Conservation (phyloP, 2,329 filamentous ascomycete species). For the Clonostachys rosea region DNA sequence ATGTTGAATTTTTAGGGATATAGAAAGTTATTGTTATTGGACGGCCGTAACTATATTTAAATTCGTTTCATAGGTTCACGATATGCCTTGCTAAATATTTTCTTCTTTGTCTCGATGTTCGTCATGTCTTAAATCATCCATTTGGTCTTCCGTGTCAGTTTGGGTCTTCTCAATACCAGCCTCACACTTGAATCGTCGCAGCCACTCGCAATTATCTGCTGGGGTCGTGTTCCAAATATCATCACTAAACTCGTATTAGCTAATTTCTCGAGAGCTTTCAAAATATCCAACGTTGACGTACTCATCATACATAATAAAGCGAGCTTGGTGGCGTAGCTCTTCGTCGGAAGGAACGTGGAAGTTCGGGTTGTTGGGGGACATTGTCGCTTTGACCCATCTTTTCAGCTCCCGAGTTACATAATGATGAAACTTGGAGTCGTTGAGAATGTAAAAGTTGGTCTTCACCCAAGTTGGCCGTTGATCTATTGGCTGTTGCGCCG, state of each 20-base stretch:
- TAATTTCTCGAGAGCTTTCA: too few relatives aligned
- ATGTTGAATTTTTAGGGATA: too few relatives aligned
- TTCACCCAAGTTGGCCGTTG: too few relatives aligned
- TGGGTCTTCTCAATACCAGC: constrained; percentile 37
- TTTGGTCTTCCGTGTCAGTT: too few relatives aligned
- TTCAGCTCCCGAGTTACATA: constrained; percentile 47
- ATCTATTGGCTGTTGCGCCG: too few relatives aligned
- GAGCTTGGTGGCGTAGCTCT: constrained; percentile 60
- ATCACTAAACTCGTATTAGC: constrained; percentile 30
- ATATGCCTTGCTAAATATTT: too few relatives aligned
- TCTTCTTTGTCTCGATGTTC: too few relatives aligned
- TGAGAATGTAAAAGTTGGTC: constrained; percentile 27
- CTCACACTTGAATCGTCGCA: constrained; percentile 57
- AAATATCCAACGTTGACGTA: constrained; percentile 23
- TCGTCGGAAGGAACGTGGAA: constrained; percentile 53
- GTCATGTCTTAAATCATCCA: too few relatives aligned
- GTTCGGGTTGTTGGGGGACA: constrained; percentile 57
- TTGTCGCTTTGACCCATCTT: constrained; percentile 46
- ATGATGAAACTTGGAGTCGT: constrained; percentile 56
- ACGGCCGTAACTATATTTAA: too few relatives aligned
- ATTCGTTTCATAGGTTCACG: too few relatives aligned
- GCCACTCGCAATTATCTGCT: constrained; percentile 60
- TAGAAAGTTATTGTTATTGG: too few relatives aligned
- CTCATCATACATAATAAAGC: constrained; percentile 60
- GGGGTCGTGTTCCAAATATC: constrained; percentile 62